Conservation (phyloP, 2,329 filamentous ascomycete species). For the Fusarium sp. region DNA sequence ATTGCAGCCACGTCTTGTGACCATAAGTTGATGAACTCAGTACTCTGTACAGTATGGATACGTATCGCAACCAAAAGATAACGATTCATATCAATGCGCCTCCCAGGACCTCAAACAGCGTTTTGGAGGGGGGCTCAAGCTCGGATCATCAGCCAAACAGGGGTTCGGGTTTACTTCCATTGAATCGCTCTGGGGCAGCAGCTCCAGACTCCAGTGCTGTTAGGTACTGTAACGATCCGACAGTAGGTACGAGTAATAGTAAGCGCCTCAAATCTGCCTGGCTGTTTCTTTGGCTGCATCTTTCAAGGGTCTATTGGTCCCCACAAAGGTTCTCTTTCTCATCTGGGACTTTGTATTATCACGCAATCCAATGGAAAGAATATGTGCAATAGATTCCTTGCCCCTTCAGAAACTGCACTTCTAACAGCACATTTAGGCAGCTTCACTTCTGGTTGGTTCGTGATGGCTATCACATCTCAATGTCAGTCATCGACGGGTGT, state of each 20-base stretch:
- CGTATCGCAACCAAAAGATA: slow-evolving; percentile 12
- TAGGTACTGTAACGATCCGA: no score
- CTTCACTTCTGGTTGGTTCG: slow-evolving; percentile 20
- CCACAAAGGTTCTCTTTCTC: slow-evolving; percentile 31
- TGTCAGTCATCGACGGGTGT: slow-evolving; percentile 27
- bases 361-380: slow-evolving; percentile 10
- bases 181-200: slow-evolving; percentile 11
- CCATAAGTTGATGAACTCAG: slow-evolving; percentile 4
- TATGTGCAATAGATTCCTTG: slow-evolving; percentile 3
- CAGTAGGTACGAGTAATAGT: slow-evolving; percentile 4
- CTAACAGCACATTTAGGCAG: slow-evolving; percentile 5
- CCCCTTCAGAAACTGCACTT: not conserved
- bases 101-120: slow-evolving; percentile 23
- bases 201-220: not conserved
- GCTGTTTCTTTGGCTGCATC: not conserved
- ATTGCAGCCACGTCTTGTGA: slow-evolving; percentile 16
- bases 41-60: not conserved
- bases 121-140: slow-evolving; percentile 8
- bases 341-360: not conserved
- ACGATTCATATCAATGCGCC: slow-evolving; percentile 6
- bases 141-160: slow-evolving; percentile 25
- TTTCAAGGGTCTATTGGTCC: slow-evolving; percentile 8
- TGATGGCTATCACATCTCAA: slow-evolving; percentile 21
- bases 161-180: slow-evolving; percentile 9
- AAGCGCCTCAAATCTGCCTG: slow-evolving; percentile 10